Conservation (phyloP, 139 green algal species). For the Chlorella vulgaris region DNA sequence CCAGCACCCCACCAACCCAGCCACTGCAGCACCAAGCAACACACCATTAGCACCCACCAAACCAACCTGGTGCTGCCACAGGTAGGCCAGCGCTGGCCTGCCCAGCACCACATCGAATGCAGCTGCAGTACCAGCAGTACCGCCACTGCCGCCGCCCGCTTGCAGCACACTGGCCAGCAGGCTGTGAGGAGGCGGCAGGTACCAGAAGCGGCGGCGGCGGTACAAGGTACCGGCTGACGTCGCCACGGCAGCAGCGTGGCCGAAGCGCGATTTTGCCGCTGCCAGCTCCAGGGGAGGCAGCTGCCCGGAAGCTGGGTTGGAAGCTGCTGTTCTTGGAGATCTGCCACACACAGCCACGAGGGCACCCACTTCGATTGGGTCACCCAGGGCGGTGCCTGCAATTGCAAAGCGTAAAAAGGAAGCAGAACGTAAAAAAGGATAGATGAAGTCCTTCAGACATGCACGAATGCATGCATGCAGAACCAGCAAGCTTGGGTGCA, state of each 20-base stretch:
- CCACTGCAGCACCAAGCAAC: neutral
- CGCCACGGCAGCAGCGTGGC: constrained; percentile 32
- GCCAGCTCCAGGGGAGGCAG: constrained; percentile 13
- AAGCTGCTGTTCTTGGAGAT: neutral
- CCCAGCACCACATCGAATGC: constrained; percentile 46
- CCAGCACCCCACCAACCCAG: too few species aligned
- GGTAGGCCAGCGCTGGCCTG: constrained; percentile 49
- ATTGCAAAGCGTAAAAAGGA: neutral
- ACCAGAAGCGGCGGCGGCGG: constrained; percentile 35
- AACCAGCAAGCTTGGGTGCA: too few species aligned
- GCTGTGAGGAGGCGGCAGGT: constrained; percentile 40
- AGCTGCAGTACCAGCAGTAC: neutral
- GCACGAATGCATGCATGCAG: too few species aligned
- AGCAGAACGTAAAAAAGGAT: too few species aligned
- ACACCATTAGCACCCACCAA: neutral
- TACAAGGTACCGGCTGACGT: neutral
- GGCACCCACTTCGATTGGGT: constrained; percentile 87
- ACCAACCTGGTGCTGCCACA: constrained; percentile 71
- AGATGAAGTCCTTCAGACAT: too few species aligned
- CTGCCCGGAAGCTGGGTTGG: neutral
- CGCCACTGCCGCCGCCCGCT: constrained; percentile 8
- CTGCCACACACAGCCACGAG: constrained; percentile 21
- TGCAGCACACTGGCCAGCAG: constrained; percentile 36
- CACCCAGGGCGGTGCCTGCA: constrained; percentile 74
- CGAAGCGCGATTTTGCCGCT: constrained; percentile 52